Percentiles rank a stretch among this genome's conserved stretches.
phyloP scores from a whole-genome alignment of 2,329 filamentous ascomycete species.

The Aspergillus pseudotamarii region DNA sequence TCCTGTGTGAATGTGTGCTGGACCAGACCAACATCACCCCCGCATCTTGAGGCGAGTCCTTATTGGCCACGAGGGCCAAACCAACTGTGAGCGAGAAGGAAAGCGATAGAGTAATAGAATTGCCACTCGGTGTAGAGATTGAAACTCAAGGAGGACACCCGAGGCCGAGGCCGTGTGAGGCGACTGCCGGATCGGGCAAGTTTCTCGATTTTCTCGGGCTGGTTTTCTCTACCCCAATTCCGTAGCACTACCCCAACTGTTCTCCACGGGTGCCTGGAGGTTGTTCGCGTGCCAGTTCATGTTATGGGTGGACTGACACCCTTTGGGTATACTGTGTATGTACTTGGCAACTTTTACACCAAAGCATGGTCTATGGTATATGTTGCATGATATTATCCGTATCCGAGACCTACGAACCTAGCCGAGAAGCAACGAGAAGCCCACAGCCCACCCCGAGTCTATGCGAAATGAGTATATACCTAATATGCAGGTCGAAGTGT shows the following conservation, averaged over 20 bases:
- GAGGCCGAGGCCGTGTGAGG: background rate
- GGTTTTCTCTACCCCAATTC: background rate
- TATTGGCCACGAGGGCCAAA: background rate
- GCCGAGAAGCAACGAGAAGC: background rate
- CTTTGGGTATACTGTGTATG: background rate
- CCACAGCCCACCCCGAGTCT: background rate
- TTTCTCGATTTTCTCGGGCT: background rate
- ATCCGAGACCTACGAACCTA: background rate
- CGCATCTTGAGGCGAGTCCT: background rate
- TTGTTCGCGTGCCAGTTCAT: background rate
- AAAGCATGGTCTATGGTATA: background rate
- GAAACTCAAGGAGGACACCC: background rate
- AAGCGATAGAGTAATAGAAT: background rate
- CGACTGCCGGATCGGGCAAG: background rate
- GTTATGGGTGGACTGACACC: background rate
- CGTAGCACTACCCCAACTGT: background rate
- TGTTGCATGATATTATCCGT: background rate
- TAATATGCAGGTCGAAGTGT: background rate
- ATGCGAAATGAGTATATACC: background rate
- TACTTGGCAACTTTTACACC: background rate
- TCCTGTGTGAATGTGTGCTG: background rate
- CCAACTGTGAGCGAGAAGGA: background rate
- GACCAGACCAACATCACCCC: background rate
- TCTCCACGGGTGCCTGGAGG: background rate
- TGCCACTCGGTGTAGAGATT: background rate